Evolutionary conservation across 225 moss, liverwort and hornwort genomes (phyloP).

Genomic region (Antitrichia curtipendula): DNA sequence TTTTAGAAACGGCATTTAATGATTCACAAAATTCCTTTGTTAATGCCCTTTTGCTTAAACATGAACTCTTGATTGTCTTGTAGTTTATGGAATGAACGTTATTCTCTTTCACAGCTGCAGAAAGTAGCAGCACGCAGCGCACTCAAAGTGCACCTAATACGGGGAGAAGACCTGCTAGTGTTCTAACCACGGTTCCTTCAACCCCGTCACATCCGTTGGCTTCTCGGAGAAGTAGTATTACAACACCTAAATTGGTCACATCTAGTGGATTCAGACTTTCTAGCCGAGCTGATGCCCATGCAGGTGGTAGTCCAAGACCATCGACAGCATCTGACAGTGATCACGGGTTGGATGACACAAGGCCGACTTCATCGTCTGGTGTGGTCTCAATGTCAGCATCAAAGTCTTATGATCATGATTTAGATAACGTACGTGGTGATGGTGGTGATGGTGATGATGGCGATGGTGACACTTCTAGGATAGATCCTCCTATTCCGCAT

Average conservation of each 20-base stretch:
- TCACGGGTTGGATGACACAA: constrained; percentile 42
- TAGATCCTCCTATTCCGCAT: constrained; percentile 47
- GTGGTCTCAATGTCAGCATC: constrained; percentile 49
- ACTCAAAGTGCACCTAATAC: constrained; percentile 30
- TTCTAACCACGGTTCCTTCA: constrained; percentile 27
- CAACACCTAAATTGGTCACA: constrained; percentile 30
- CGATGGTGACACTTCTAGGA: constrained; percentile 57
- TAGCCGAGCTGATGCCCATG: constrained; percentile 24
- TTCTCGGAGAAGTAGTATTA: constrained; percentile 37
- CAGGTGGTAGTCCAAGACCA: constrained; percentile 23
- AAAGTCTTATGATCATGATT: constrained; percentile 48
- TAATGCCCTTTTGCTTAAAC: not conserved
- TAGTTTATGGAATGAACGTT: not conserved
- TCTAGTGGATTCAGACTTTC: constrained; percentile 31
- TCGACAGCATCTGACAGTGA: constrained; percentile 22
- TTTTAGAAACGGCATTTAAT: not conserved
- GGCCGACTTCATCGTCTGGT: constrained; percentile 37
- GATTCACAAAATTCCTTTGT: not conserved
- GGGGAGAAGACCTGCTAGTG: constrained; percentile 38
- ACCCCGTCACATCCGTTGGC: constrained; percentile 8
- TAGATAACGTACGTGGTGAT: constrained; percentile 52
- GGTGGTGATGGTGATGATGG: constrained; percentile 28
- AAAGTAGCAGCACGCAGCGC: constrained; percentile 42
- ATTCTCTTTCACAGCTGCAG: constrained; percentile 39
- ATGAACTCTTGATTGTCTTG: not conserved